phyloP scores from a whole-genome alignment of 805 yeast species.

The Komagataella kurtzmanii region DNA sequence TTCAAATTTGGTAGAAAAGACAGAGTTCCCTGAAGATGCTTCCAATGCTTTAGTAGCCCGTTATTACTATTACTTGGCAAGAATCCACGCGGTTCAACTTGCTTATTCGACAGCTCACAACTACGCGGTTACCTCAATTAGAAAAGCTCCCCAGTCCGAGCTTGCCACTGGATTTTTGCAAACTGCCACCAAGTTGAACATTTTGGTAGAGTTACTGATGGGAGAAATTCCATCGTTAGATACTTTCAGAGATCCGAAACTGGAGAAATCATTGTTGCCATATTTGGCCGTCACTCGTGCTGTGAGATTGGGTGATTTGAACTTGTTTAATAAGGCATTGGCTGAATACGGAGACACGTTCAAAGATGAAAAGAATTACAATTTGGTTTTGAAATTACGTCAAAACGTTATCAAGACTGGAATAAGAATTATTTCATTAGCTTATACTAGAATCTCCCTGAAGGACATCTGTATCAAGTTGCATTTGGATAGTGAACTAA shows the following conservation, averaged over 20 bases:
- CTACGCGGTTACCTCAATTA: slow-evolving; percentile 83
- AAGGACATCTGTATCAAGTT: slow-evolving; percentile 89
- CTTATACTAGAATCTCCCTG: slow-evolving; percentile 82
- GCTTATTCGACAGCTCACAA: slow-evolving; percentile 87
- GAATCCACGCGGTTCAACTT: slow-evolving; percentile 81
- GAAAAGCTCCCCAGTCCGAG: slow-evolving; percentile 89
- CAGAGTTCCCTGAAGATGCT: slow-evolving; percentile 76
- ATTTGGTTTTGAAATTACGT: slow-evolving; percentile 77
- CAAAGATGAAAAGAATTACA: slow-evolving; percentile 67
- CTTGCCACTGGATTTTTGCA: slow-evolving; percentile 81
- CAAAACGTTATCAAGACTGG: slow-evolving; percentile 98
- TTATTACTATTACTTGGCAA: slow-evolving; percentile 83
- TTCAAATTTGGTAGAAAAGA: slow-evolving; percentile 75
- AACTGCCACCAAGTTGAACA: slow-evolving; percentile 76
- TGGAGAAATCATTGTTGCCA: slow-evolving; percentile 56
- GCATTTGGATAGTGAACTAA: slow-evolving; percentile 85
- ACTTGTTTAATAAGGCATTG: slow-evolving; percentile 62
- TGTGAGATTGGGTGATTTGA: slow-evolving; percentile 84
- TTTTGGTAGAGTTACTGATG: slow-evolving; percentile 82
- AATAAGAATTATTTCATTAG: slow-evolving; percentile 79
- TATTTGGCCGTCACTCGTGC: slow-evolving; percentile 83
- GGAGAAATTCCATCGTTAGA: slow-evolving; percentile 93
- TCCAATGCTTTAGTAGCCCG: slow-evolving; percentile 85
- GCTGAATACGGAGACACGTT: slow-evolving; percentile 46
- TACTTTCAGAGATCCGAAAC: slow-evolving; percentile 52